Evolutionary conservation across 2,329 filamentous ascomycete genomes (phyloP).

Genomic region (Cercospora sesami): DNA sequence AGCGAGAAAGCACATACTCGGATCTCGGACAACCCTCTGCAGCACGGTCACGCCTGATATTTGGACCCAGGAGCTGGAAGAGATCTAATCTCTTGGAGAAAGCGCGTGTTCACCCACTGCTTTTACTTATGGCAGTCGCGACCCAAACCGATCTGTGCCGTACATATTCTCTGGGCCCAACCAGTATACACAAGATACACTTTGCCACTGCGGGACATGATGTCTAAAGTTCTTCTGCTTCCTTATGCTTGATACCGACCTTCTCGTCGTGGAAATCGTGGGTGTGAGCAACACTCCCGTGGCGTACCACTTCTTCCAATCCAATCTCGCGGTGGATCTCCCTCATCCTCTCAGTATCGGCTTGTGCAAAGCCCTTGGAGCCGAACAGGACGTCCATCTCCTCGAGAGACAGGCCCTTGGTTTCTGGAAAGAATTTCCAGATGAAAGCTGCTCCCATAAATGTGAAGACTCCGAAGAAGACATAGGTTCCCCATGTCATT

Average conservation of each 20-base stretch:
- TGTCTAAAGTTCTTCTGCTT: conserved; percentile 11
- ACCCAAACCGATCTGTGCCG: neutral
- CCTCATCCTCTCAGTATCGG: conserved; percentile 69
- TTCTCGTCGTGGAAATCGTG: conserved; percentile 24
- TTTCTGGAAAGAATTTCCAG: conserved; percentile 57
- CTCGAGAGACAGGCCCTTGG: conserved; percentile 54
- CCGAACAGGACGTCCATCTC: conserved; percentile 38
- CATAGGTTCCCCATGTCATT: conserved; percentile 70
- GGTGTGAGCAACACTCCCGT: conserved; percentile 21
- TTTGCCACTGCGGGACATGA: neutral
- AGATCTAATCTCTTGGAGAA: too few species aligned
- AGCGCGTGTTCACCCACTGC: neutral
- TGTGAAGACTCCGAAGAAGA: conserved; percentile 67
- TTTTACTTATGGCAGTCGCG: neutral
- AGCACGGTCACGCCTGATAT: neutral
- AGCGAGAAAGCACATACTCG: too few species aligned
- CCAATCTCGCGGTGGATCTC: conserved; percentile 72
- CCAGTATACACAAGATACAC: neutral
- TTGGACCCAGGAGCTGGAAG: too few species aligned
- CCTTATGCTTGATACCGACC: conserved; percentile 18
- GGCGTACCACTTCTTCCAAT: conserved; percentile 44
- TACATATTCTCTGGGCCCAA: neutral
- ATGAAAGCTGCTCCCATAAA: conserved; percentile 60
- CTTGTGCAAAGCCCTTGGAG: conserved; percentile 62
- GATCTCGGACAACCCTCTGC: neutral